A percentile compares a stretch with the other conserved stretches of the same genome.
Conservation (phyloP, 176 grass and related monocot genomes). For the Oryza coarctata region DNA sequence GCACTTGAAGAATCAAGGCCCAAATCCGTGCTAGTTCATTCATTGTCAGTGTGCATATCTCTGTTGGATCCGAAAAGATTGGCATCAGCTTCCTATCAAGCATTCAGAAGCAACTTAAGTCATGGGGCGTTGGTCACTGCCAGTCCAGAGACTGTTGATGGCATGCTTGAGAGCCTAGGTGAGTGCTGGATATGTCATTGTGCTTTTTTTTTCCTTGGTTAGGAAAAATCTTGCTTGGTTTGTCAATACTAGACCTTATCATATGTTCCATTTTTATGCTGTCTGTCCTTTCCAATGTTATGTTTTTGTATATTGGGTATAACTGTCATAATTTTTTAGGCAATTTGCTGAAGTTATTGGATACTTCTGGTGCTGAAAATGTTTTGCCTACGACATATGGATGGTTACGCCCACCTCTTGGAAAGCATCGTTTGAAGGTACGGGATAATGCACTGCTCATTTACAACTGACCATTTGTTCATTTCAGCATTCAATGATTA, state of each 20-base stretch:
- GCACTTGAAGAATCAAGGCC: conserved; percentile 90
- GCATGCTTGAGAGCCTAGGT: conserved; percentile 92
- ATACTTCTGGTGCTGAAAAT: conserved; percentile 61
- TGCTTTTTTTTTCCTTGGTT: conserved; percentile 3
- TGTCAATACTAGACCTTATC: conserved; percentile 9
- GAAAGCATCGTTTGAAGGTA: conserved; percentile 96
- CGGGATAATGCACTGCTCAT: conserved; percentile 12
- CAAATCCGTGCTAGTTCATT: conserved; percentile 94
- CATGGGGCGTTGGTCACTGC: conserved; percentile 91
- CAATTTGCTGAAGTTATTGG: conserved; percentile 80
- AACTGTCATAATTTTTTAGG: conserved; percentile 49
- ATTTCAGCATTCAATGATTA: not conserved
- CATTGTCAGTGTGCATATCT: conserved; percentile 93
- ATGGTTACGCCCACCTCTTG: conserved; percentile 75
- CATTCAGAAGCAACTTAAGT: conserved; percentile 92
- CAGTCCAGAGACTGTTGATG: conserved; percentile 85
- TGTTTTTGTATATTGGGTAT: conserved; percentile 17
- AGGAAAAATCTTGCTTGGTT: not conserved
- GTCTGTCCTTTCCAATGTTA: not conserved
- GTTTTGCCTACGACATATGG: conserved; percentile 88
- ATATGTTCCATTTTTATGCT: not conserved
- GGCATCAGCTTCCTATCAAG: conserved; percentile 88
- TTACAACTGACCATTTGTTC: conserved; percentile 17
- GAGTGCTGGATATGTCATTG: conserved; percentile 29
- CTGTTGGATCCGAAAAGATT: conserved; percentile 93